Conservation (phyloP, 2,329 filamentous ascomycete species). For the Neofusicoccum umdonicola region DNA sequence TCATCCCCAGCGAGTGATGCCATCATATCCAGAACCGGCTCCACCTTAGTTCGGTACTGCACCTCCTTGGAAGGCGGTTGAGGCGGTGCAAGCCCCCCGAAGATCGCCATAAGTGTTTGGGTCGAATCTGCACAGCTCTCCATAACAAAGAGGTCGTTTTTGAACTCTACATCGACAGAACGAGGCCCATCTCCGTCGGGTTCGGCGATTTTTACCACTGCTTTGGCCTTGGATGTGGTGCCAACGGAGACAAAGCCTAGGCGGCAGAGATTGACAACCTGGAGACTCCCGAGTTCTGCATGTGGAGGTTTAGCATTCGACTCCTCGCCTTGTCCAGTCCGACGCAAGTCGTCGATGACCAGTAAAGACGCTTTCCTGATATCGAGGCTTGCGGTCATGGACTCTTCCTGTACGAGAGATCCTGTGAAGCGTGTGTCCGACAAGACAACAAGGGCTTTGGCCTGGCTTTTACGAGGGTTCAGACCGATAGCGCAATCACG, state of each 20-base stretch:
- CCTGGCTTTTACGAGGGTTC: slow-evolving; percentile 71
- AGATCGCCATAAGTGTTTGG: slow-evolving; percentile 78
- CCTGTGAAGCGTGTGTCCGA: slow-evolving; percentile 74
- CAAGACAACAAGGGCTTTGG: slow-evolving; percentile 76
- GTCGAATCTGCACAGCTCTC: slow-evolving; percentile 98
- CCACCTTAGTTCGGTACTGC: slow-evolving; percentile 83
- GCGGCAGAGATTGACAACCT: slow-evolving; percentile 52
- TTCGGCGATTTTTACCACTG: slow-evolving; percentile 59
- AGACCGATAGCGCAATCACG: slow-evolving; percentile 80
- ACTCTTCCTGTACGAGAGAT: slow-evolving; percentile 29
- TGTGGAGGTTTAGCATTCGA: neutral
- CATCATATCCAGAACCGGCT: slow-evolving; percentile 83
- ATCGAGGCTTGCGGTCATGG: slow-evolving; percentile 65
- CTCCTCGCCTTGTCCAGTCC: slow-evolving; percentile 33
- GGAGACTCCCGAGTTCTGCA: slow-evolving; percentile 34
- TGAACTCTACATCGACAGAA: slow-evolving; percentile 74
- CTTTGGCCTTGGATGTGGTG: slow-evolving; percentile 78
- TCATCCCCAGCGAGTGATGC: slow-evolving; percentile 87
- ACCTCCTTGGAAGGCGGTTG: slow-evolving; percentile 76
- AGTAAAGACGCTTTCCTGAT: slow-evolving; percentile 80
- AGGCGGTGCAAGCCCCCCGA: slow-evolving; percentile 79
- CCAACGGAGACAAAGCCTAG: slow-evolving; percentile 83
- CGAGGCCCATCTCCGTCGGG: slow-evolving; percentile 59
- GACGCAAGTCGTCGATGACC: slow-evolving; percentile 71
- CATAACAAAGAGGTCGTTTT: slow-evolving; percentile 81